Base-by-base conservation (phyloP, 1,284 basidiomycete species). In the Ceraceosorus guamensis region DNA sequence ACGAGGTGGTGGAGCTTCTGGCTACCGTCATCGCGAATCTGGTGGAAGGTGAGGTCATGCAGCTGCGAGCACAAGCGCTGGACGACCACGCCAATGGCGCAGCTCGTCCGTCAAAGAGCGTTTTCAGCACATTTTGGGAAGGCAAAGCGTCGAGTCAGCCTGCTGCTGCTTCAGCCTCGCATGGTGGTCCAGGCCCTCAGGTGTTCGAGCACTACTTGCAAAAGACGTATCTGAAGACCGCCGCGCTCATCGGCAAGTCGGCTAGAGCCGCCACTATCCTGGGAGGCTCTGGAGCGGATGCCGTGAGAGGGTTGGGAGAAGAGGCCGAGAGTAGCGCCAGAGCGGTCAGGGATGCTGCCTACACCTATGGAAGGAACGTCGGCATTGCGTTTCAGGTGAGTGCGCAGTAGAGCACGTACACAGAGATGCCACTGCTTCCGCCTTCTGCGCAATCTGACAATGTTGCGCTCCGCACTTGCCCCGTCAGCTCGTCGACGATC, bases 201-300 rank as follows among this genome's bases (percentile, higher is more conserved):
- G 83, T 85, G 61, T 97, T 93, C 84, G 85, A 85, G 57, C 80
- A 86, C 37, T 98, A 98, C 79, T 81, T 97, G 76, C 84, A 85
- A 70, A 96, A 93, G 79, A 92, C 90, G 31, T 98, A 97, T 75
- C 80, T 98, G 71, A 97, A 98, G 79, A 95, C 91, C 5, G 93
- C 93, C 14, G 90, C 87, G 69, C 79, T 98, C 58, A 93, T 98
- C 83, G 92, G 91, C 1, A 98, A 97, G 78, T 87, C 87, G 3
- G 87, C 89, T 1, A 83, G 92, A 6, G 88, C 89, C 5, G 84
- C 90, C 0, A 89, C 91, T 5, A 86, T 93, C 4, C 81, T 98
- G 0, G 93, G 92, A 5, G 93, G 93, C 0, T 88, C 86, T 51
- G 78, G 79, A 0, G 84, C 84, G 4, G 68, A 70, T 48, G 79